Evolutionary conservation across 768 basidiomycete genomes (phyloP).

Genomic region (Tubosaeta sp.): DNA sequence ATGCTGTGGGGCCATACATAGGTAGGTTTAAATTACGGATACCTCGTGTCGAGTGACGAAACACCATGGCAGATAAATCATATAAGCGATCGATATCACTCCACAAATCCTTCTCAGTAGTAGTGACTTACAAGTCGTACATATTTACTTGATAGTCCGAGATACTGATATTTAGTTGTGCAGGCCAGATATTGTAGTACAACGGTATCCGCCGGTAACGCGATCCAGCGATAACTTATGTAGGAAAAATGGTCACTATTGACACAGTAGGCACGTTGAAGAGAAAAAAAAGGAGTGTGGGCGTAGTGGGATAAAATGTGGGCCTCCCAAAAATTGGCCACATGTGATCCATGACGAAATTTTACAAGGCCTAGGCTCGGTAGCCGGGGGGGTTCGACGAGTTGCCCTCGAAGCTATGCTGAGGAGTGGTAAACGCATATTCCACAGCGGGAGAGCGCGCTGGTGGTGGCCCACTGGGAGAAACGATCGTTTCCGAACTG

Average conservation of each 20-base stretch:
- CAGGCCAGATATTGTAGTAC: conserved; percentile 17
- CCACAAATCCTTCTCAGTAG: no score
- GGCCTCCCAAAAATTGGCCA: neutral
- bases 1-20: conserved; percentile 2
- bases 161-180: conserved; percentile 4
- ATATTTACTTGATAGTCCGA: neutral
- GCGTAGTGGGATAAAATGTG: neutral
- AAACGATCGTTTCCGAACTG: conserved; percentile 16
- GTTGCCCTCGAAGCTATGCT: conserved; percentile 20
- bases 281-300: conserved; percentile 6
- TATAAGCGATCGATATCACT: no score
- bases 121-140: neutral
- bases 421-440: conserved; percentile 24
- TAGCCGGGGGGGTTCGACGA: conserved; percentile 19
- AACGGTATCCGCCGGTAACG: conserved; percentile 6
- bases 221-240: conserved; percentile 23
- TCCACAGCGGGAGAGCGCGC: conserved; percentile 8
- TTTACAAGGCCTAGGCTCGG: neutral
- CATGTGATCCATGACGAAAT: neutral
- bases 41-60: conserved; percentile 9
- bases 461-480: conserved; percentile 11
- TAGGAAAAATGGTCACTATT: conserved; percentile 2
- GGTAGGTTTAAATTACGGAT: conserved; percentile 3
- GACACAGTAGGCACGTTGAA: neutral
- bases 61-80: no score